These are phyloP conservation scores for Flaveria linearis DNA, from an alignment of 129 eudicot species.

Conservation along the genomic window DNA sequence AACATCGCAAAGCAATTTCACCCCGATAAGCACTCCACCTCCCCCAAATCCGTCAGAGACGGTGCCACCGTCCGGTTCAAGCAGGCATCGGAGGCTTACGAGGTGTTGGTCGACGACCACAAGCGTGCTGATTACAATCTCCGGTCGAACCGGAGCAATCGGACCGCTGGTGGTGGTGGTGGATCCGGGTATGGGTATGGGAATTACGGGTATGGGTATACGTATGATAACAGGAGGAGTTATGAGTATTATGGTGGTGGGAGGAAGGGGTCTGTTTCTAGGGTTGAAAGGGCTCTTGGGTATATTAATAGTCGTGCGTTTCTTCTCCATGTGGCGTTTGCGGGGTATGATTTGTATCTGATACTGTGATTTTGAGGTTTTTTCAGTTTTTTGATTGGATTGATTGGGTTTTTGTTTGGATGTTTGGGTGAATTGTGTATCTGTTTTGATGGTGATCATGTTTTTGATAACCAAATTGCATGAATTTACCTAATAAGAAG, in stretches of 20 bases:
- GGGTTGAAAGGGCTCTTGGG: constrained; percentile 41
- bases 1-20: constrained; percentile 72
- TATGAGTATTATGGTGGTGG: constrained; percentile 15
- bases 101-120: constrained; percentile 71
- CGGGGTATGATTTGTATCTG: constrained; percentile 46
- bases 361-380: neutral
- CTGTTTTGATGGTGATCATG: neutral
- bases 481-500: neutral
- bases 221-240: constrained; percentile 20
- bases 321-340: constrained; percentile 71
- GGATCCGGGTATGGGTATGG: constrained; percentile 46
- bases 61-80: constrained; percentile 78
- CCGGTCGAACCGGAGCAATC: constrained; percentile 22
- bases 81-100: constrained; percentile 87
- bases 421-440: neutral
- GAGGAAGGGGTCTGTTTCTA: constrained; percentile 30
- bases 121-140: constrained; percentile 81
- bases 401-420: neutral
- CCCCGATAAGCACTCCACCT: constrained; percentile 81
- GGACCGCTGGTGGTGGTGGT: neutral
- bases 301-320: constrained; percentile 64
- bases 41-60: constrained; percentile 55
- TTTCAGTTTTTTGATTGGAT: neutral
- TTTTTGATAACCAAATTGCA: neutral
- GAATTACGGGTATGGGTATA: constrained; percentile 44